These are phyloP conservation scores for Fusarium lateritium DNA, from an alignment of 2,329 filamentous ascomycete species.

Conservation along the genomic window DNA sequence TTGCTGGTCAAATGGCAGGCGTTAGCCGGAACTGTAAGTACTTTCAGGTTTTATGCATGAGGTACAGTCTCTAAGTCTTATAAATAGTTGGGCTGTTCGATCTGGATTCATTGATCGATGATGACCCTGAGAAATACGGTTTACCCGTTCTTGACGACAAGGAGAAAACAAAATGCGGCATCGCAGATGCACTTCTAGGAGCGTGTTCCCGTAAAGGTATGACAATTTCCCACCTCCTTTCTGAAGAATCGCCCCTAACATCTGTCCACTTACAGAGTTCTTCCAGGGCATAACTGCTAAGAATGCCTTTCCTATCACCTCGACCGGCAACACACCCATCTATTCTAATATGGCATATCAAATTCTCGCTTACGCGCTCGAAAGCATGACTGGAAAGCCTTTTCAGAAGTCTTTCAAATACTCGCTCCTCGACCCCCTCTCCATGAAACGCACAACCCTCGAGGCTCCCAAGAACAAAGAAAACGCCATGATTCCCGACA, in stretches of 20 bases:
- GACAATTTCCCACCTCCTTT: fast-evolving
- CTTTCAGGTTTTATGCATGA: fast-evolving
- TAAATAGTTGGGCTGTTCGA: slow-evolving; percentile 5
- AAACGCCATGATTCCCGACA: slow-evolving; percentile 13
- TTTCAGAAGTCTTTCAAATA: background rate
- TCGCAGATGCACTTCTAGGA: background rate
- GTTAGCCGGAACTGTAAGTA: slow-evolving; percentile 5
- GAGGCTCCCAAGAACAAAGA: background rate
- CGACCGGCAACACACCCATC: slow-evolving; percentile 10
- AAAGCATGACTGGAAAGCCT: slow-evolving; percentile 12
- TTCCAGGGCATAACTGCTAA: background rate
- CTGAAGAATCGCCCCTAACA: background rate
- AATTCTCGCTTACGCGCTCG: slow-evolving; percentile 18
- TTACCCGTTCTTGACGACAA: background rate
- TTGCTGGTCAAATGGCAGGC: slow-evolving; percentile 9
- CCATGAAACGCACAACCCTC: slow-evolving; percentile 1
- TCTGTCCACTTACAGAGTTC: background rate
- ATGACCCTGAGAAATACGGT: background rate
- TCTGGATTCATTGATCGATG: background rate
- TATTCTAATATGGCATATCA: slow-evolving; percentile 23
- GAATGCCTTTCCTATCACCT: background rate
- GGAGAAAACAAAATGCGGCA: background rate
- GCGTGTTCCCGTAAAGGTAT: slow-evolving; percentile 12
- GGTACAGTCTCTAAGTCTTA: background rate
- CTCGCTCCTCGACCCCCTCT: background rate